phyloP scores from a whole-genome alignment of 768 basidiomycete genomes.

The Amanita polypyramis region DNA sequence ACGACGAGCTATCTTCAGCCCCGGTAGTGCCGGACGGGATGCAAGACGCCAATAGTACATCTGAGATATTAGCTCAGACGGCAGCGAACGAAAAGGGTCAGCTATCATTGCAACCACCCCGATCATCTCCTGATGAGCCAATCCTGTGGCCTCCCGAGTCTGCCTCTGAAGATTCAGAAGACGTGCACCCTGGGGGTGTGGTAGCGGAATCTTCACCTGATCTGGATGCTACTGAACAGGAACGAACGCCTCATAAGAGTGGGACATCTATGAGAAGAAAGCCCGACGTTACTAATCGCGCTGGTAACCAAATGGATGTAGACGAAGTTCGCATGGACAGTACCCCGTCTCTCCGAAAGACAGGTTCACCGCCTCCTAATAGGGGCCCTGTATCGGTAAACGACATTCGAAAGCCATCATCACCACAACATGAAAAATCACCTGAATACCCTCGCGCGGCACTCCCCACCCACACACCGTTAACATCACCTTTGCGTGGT shows the following conservation, averaged over 20 bases:
- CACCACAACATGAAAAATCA: no score
- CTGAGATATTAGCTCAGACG: neutral
- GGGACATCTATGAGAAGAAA: no score
- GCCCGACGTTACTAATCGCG: neutral
- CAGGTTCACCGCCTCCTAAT: neutral
- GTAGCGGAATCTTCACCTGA: neutral
- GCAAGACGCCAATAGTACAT: neutral
- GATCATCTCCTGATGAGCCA: neutral
- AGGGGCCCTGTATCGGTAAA: neutral
- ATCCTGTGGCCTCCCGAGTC: slow-evolving; percentile 1
- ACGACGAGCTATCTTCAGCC: neutral
- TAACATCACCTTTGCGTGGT: neutral
- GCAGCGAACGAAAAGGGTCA: neutral
- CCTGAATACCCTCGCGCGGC: no score
- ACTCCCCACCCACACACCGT: no score
- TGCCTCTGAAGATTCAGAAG: slow-evolving; percentile 1
- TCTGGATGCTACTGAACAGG: neutral
- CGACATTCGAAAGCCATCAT: no score
- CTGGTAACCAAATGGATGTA: neutral
- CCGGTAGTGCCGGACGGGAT: neutral
- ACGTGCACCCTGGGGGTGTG: neutral
- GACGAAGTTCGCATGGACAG: neutral
- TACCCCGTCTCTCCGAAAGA: neutral
- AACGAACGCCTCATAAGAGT: no score
- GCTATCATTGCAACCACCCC: neutral